phyloP scores from a whole-genome alignment of 495 filamentous ascomycete species.

The Hypoxylon trugodes region DNA sequence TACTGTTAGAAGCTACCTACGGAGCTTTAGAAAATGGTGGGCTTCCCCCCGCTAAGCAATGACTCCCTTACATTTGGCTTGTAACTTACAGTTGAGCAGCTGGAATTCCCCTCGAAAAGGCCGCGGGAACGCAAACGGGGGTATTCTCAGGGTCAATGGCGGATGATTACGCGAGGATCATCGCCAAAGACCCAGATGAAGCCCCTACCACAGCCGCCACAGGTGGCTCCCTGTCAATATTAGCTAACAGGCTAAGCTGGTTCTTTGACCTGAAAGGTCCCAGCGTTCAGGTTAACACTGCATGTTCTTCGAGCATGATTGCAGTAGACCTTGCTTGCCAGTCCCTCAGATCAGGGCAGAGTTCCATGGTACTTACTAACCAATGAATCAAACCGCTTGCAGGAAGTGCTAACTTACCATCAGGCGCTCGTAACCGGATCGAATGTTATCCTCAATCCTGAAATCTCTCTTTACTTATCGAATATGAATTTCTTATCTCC shows the following conservation, averaged over 20 bases:
- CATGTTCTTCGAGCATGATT: slow-evolving; percentile 39
- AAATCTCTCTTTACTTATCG: slow-evolving; percentile 36
- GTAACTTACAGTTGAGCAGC: not conserved
- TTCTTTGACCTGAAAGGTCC: slow-evolving; percentile 55
- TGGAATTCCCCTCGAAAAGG: slow-evolving; percentile 48
- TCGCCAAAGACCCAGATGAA: slow-evolving; percentile 52
- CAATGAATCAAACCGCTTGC: too few relatives aligned
- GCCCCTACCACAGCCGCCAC: slow-evolving; percentile 53
- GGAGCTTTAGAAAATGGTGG: slow-evolving; percentile 58
- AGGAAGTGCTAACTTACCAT: not conserved
- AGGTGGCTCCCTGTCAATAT: slow-evolving; percentile 52
- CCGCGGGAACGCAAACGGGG: slow-evolving; percentile 58
- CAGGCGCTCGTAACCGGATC: slow-evolving; percentile 11
- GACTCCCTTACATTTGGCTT: not conserved
- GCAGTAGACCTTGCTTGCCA: slow-evolving; percentile 37
- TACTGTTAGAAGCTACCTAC: slow-evolving; percentile 61
- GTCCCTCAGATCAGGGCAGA: not conserved
- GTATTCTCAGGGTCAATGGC: slow-evolving; percentile 59
- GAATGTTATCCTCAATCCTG: slow-evolving; percentile 39
- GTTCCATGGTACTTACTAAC: not conserved
- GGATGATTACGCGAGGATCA: slow-evolving; percentile 55
- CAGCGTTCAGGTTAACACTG: slow-evolving; percentile 37
- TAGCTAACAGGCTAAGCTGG: slow-evolving; percentile 56
- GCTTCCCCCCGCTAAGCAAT: not conserved
- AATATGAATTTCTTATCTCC: slow-evolving; percentile 47